phyloP scores from a whole-genome alignment of 2,329 filamentous ascomycete genomes.

The Thelonectria olida region DNA sequence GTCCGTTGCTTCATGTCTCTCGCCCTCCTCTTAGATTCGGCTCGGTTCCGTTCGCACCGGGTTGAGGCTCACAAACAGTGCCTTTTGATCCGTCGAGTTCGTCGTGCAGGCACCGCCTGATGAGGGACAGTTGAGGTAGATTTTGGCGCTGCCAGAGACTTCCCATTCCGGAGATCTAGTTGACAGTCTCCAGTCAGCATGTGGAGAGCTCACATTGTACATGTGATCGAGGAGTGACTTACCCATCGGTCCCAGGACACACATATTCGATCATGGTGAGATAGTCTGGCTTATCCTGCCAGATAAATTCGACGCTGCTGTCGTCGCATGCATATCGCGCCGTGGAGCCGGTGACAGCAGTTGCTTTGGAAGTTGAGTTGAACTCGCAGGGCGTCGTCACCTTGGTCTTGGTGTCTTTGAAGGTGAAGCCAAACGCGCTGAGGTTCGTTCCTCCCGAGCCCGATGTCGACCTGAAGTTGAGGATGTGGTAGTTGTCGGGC shows the following conservation, averaged over 20 bases:
- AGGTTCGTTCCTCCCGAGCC: slow-evolving; percentile 47
- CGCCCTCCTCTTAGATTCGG: not conserved
- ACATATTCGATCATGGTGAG: slow-evolving; percentile 57
- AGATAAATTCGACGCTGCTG: slow-evolving; percentile 54
- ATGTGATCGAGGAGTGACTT: slow-evolving; percentile 26
- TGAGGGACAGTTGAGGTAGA: slow-evolving; percentile 32
- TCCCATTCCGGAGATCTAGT: slow-evolving; percentile 42
- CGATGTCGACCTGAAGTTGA: slow-evolving; percentile 47
- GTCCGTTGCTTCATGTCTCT: not conserved
- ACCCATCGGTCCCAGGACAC: slow-evolving; percentile 51
- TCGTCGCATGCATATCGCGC: slow-evolving; percentile 56
- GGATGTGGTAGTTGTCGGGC: slow-evolving; percentile 51
- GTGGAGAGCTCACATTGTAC: not conserved
- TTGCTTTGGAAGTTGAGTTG: slow-evolving; percentile 51
- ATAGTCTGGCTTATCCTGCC: slow-evolving; percentile 35
- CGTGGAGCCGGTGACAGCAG: slow-evolving; percentile 33
- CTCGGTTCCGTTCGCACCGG: slow-evolving; percentile 31
- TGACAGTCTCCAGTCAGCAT: slow-evolving; percentile 3
- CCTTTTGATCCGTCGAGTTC: slow-evolving; percentile 43
- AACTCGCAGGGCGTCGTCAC: slow-evolving; percentile 54
- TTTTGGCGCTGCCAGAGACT: slow-evolving; percentile 40
- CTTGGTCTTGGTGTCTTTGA: slow-evolving; percentile 50
- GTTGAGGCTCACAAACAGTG: slow-evolving; percentile 43
- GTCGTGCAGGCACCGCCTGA: slow-evolving; percentile 33
- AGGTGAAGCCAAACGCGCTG: slow-evolving; percentile 51